These are phyloP conservation scores for Raphanus sativus DNA, from an alignment of 345 rosid species.

Conservation along the genomic window DNA sequence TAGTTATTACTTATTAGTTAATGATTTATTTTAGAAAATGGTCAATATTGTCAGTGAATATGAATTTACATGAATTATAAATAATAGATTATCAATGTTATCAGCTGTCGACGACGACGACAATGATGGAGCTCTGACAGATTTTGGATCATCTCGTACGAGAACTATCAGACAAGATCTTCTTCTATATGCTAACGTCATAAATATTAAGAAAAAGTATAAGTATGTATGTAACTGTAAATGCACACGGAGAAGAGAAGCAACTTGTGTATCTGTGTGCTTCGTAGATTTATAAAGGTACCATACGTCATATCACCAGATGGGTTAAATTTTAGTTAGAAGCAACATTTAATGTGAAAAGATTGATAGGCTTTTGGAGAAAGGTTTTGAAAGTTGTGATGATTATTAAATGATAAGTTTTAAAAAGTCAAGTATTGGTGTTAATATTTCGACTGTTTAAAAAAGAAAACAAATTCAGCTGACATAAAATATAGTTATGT, in stretches of 20 bases:
- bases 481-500: background rate
- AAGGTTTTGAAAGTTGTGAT: conserved; percentile 35
- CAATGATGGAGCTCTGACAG: conserved; percentile 44
- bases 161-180: conserved; percentile 44
- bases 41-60: conserved; percentile 1
- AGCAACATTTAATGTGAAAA: conserved; percentile 36
- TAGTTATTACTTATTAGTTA: background rate
- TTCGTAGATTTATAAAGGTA: background rate
- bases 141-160: conserved; percentile 43
- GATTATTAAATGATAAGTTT: conserved; percentile 33
- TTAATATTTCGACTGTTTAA: background rate
- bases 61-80: background rate
- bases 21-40: background rate
- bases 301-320: conserved; percentile 32
- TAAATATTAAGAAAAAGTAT: background rate
- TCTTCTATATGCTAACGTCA: conserved; percentile 28
- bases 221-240: background rate
- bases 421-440: background rate
- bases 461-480: background rate
- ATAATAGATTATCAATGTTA: background rate
- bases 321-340: conserved; percentile 36
- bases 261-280: conserved; percentile 14
- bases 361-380: conserved; percentile 23
- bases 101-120: conserved; percentile 34
- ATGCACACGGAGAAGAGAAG: conserved; percentile 3